Base-by-base conservation (phyloP, 345 rosid species). In the Citrus hindsii region DNA sequence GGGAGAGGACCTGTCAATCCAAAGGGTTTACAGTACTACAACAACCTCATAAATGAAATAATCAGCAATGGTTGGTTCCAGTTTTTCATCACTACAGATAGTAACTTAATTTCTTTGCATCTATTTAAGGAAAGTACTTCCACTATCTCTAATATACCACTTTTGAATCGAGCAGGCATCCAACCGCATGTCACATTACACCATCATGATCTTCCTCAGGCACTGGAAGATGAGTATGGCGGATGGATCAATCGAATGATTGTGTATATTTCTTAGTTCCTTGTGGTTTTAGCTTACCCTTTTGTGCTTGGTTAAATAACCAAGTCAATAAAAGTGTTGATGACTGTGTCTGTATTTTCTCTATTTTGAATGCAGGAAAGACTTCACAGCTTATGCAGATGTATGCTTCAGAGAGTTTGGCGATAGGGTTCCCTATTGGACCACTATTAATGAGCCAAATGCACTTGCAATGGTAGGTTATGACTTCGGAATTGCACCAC, bases 371-470 rank as follows among this genome's bases (percentile, higher is more conserved):
- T 88, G 91, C 90, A 92, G 97, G 84, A 78, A 88, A 69, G 98
- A 94, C 78, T 94, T 91, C 87, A 87, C 92, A 63, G 86, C 80
- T 48, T 94, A 81, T 87, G 93, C 94, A 53, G 91, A 92, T 46
- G 91, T 82, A 55, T 92, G 98, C 84, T 94, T 91, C 75, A 85
- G 85, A 76, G 96, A 92, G 83, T 92, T 94, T 30, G 97, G 98
- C 5, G 85, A 90, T 10, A 85, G 91, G 73, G 88, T 92, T 77
- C 79, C 80, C 35, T 59, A 88, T 75, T 94, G 97, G 98, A 77
- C 85, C 10, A 92, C 97, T 9, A 56, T 92, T 27, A 90, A 93
- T 42, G 98, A 94, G 85, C 92, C 97, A 12, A 90, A 86, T 8
- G 42, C 76, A 25, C 75, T 83, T 58, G 84, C 86, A 2, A 0